Evolutionary conservation across 2,329 filamentous ascomycete genomes (phyloP).

Genomic region (Penicillium brevicompactum): DNA sequence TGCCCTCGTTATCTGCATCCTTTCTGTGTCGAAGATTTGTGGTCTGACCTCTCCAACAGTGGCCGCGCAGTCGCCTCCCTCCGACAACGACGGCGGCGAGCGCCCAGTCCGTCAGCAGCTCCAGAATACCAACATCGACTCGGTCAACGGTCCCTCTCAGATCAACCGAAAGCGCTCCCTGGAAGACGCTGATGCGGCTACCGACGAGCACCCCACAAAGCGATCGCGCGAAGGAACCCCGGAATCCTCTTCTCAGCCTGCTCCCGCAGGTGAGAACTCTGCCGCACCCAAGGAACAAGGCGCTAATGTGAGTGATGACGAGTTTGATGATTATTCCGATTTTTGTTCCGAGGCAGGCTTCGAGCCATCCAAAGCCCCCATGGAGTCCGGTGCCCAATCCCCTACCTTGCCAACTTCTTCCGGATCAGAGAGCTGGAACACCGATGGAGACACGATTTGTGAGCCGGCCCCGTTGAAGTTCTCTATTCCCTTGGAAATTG

Average conservation of each 20-base stretch:
- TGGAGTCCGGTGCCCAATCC: not conserved
- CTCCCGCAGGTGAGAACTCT: slow-evolving; percentile 12
- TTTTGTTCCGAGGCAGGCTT: not conserved
- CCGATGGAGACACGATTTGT: not conserved
- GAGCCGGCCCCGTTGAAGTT: not conserved
- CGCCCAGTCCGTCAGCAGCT: slow-evolving; percentile 63
- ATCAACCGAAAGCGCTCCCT: slow-evolving; percentile 38
- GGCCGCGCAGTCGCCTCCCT: slow-evolving; percentile 31
- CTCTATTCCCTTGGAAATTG: not conserved
- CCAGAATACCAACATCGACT: slow-evolving; percentile 62
- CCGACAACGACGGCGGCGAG: slow-evolving; percentile 51
- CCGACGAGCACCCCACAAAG: slow-evolving; percentile 40
- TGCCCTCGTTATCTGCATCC: not conserved
- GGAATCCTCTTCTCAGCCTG: slow-evolving; percentile 7
- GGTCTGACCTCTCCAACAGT: slow-evolving; percentile 18
- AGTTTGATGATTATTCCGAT: not conserved
- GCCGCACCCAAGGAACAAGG: not conserved
- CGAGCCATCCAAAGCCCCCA: not conserved
- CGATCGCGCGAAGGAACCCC: slow-evolving; percentile 46
- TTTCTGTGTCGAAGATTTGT: not conserved
- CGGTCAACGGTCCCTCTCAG: slow-evolving; percentile 5
- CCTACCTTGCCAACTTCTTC: not conserved
- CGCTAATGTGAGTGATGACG: not conserved
- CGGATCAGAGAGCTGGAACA: not conserved
- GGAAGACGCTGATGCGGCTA: slow-evolving; percentile 29